Evolutionary conservation across 2,329 filamentous ascomycete species (phyloP).

Genomic region (Stemphylium vesicarium): DNA sequence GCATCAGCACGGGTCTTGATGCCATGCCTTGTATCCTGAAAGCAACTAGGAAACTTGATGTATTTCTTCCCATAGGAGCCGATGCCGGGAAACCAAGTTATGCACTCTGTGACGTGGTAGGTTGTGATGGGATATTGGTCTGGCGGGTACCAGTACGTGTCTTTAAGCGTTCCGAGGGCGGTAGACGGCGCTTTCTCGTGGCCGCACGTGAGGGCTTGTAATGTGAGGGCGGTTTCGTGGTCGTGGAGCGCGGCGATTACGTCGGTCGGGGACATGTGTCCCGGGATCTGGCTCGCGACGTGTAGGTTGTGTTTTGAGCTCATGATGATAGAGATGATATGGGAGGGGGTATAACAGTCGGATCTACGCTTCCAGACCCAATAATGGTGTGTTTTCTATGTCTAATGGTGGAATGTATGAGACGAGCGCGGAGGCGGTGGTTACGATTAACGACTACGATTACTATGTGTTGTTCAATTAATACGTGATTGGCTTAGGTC

Average conservation of each 20-base stretch:
- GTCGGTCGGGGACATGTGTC: conserved; percentile 30
- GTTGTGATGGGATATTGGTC: conserved; percentile 35
- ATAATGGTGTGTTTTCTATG: background rate
- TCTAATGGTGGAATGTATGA: background rate
- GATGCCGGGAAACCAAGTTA: conserved; percentile 39
- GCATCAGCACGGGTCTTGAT: conserved; percentile 44
- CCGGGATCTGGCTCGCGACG: conserved; percentile 38
- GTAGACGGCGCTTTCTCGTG: conserved; percentile 36
- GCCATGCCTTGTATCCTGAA: conserved; percentile 42
- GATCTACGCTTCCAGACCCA: background rate
- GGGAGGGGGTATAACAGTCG: background rate
- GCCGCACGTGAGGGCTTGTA: conserved; percentile 42
- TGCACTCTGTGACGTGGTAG: conserved; percentile 41
- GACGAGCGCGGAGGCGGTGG: background rate
- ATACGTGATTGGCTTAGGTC: background rate
- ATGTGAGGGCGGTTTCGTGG: conserved; percentile 41
- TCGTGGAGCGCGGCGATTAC: conserved; percentile 44
- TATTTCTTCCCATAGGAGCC: conserved; percentile 40
- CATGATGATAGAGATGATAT: conserved; percentile 11
- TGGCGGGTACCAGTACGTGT: conserved; percentile 46
- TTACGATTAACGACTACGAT: conserved; percentile 12
- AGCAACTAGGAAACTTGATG: conserved; percentile 40
- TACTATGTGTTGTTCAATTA: background rate
- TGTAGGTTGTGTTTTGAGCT: conserved; percentile 43
- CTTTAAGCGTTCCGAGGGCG: conserved; percentile 32